A percentile compares a stretch with the other conserved stretches of the same genome.
These are phyloP conservation scores for Corylus avellana DNA, from an alignment of 306 rosid species.

Conservation along the genomic window DNA sequence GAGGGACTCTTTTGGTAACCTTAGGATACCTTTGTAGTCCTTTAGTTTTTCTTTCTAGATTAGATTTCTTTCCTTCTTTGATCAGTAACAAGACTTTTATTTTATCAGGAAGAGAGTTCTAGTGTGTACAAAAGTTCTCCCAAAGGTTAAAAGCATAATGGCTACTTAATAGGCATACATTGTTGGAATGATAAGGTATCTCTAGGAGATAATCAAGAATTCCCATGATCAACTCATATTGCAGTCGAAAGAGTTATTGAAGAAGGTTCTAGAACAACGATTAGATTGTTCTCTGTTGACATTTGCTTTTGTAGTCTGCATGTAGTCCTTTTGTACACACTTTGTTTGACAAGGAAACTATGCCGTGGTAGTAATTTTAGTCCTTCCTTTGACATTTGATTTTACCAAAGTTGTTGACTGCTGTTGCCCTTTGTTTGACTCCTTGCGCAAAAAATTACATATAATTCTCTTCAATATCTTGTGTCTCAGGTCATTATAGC, in stretches of 20 bases:
- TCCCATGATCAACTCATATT: neutral
- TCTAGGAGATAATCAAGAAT: neutral
- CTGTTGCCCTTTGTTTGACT: neutral
- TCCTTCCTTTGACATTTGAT: neutral
- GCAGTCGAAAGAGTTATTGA: neutral
- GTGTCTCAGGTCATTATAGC: slow-evolving; percentile 78
- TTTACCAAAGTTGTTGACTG: neutral
- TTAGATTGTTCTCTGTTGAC: neutral
- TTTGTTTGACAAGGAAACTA: neutral
- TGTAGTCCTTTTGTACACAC: neutral
- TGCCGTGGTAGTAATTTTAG: neutral
- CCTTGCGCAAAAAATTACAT: neutral
- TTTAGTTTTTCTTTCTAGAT: neutral
- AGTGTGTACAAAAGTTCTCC: neutral
- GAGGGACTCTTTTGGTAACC: neutral
- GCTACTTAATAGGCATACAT: neutral
- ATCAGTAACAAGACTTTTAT: neutral
- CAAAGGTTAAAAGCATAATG: neutral
- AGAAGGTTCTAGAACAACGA: neutral
- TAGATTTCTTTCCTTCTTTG: neutral
- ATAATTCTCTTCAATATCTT: slow-evolving; percentile 21
- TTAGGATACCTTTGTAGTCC: neutral
- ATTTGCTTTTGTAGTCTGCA: neutral
- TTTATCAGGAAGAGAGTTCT: neutral
- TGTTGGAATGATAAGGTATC: neutral